Conservation (phyloP, 2,329 filamentous ascomycete genomes). For the Leptographium radiaticola region DNA sequence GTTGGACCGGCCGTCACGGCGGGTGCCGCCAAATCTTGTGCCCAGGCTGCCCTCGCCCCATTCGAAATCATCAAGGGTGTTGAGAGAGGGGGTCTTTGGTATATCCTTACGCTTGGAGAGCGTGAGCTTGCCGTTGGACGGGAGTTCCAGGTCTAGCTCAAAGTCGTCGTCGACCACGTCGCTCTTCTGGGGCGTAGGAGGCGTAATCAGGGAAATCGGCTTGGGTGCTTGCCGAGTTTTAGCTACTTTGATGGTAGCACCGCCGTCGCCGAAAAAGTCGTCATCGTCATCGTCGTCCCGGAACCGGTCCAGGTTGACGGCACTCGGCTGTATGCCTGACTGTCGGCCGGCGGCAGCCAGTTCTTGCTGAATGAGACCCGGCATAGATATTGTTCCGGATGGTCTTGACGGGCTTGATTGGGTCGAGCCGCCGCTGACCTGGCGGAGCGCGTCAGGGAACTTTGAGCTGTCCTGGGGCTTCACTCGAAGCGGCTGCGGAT, state of each 20-base stretch:
- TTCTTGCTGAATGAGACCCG: conserved; percentile 18
- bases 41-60: conserved; percentile 91
- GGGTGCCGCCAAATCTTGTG: conserved; percentile 77
- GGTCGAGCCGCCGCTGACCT: conserved; percentile 46
- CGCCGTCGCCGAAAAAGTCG: conserved; percentile 49
- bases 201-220: conserved; percentile 39
- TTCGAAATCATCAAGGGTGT: conserved; percentile 64
- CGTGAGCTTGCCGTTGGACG: conserved; percentile 50
- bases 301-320: conserved; percentile 48
- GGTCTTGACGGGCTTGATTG: conserved; percentile 36
- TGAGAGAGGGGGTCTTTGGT: conserved; percentile 46
- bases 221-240: conserved; percentile 42
- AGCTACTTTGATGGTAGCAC: conserved; percentile 54
- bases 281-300: conserved; percentile 49
- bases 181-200: conserved; percentile 39
- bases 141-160: conserved; percentile 60
- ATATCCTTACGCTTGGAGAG: conserved; percentile 49
- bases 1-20: conserved; percentile 63
- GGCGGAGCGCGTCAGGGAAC: conserved; percentile 56
- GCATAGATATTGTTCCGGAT: conserved; percentile 11
- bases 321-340: conserved; percentile 18
- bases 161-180: conserved; percentile 47
- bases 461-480: conserved; percentile 46
- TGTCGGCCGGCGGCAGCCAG: conserved; percentile 19
- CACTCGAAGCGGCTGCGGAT: conserved; percentile 47